phyloP scores from a whole-genome alignment of 1,139 yeast genomes.

The Geotrichum cucujoidarum region DNA sequence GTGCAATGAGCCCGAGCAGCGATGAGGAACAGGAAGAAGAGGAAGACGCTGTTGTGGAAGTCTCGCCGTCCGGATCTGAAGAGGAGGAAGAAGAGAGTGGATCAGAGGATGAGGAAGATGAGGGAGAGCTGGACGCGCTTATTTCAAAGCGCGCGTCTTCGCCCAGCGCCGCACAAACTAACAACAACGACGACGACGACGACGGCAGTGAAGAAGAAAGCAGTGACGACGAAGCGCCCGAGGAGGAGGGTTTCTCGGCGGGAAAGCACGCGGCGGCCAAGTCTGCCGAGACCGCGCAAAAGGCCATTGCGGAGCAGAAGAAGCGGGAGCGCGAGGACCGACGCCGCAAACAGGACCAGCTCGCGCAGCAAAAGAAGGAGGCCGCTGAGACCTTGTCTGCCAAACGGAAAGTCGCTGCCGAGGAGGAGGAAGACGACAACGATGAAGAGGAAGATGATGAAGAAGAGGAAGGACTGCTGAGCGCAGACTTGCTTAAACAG shows the following conservation, averaged over 20 bases:
- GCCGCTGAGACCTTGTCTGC: background rate
- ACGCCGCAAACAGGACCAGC: constrained; percentile 1
- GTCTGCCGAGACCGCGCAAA: background rate
- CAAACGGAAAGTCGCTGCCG: background rate
- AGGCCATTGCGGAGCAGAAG: constrained; percentile 5
- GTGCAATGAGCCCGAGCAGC: too few relatives aligned
- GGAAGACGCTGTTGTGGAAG: constrained; percentile 4
- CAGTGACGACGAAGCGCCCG: constrained; percentile 17
- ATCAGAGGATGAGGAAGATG: background rate
- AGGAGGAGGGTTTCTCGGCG: constrained; percentile 12
- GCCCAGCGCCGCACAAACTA: background rate
- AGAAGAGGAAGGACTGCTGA: constrained; percentile 9
- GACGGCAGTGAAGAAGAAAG: background rate
- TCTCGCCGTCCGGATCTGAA: background rate
- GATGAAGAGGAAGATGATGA: constrained; percentile 6
- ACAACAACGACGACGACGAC: background rate
- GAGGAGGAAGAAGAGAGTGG: too few relatives aligned
- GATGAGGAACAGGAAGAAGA: background rate
- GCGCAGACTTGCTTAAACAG: constrained; percentile 15
- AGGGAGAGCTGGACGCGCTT: background rate
- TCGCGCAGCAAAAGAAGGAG: constrained; percentile 2
- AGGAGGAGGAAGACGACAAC: background rate
- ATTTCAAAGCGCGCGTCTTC: background rate
- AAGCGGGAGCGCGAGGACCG: constrained; percentile 6
- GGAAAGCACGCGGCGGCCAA: constrained; percentile 7